phyloP scores from a whole-genome alignment of 495 filamentous ascomycete genomes.

The Lasiosphaeria ovina region DNA sequence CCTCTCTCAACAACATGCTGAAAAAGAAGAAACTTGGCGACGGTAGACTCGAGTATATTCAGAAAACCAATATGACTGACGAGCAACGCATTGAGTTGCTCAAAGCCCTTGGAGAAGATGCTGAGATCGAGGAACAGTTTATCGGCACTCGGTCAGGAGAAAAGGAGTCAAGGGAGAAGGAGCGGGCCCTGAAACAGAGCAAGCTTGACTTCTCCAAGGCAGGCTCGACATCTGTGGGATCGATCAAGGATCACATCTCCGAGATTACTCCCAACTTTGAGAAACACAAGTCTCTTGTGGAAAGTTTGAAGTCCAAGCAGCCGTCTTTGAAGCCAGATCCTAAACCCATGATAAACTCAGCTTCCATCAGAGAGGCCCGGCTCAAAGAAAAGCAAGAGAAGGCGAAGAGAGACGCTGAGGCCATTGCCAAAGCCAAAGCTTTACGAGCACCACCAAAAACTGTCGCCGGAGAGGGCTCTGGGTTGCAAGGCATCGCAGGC shows the following conservation, averaged over 20 bases:
- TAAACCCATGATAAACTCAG: slow-evolving; percentile 36
- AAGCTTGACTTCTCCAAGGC: slow-evolving; percentile 59
- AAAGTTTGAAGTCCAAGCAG: slow-evolving; percentile 20
- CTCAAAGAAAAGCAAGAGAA: slow-evolving; percentile 71
- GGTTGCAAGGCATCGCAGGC: slow-evolving; percentile 66
- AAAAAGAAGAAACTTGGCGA: slow-evolving; percentile 28
- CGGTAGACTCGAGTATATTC: slow-evolving; percentile 44
- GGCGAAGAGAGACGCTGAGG: slow-evolving; percentile 65
- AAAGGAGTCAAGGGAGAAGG: slow-evolving; percentile 37
- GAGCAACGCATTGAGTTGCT: slow-evolving; percentile 81
- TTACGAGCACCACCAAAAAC: slow-evolving; percentile 55
- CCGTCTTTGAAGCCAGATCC: slow-evolving; percentile 36
- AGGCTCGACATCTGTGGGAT: slow-evolving; percentile 12
- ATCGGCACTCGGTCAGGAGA: slow-evolving; percentile 52
- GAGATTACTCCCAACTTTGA: slow-evolving; percentile 38
- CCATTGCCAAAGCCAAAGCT: slow-evolving; percentile 63
- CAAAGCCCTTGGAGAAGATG: slow-evolving; percentile 73
- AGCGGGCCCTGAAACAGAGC: slow-evolving; percentile 59
- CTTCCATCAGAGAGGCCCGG: slow-evolving; percentile 64
- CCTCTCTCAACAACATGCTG: slow-evolving; percentile 59
- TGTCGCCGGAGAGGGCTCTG: slow-evolving; percentile 72
- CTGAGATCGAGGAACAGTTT: slow-evolving; percentile 48
- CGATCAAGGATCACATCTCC: slow-evolving; percentile 41
- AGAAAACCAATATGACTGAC: slow-evolving; percentile 68
- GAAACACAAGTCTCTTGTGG: slow-evolving; percentile 21